Evolutionary conservation across 345 rosid species (phyloP).

Genomic region (Gossypium arboreum): DNA sequence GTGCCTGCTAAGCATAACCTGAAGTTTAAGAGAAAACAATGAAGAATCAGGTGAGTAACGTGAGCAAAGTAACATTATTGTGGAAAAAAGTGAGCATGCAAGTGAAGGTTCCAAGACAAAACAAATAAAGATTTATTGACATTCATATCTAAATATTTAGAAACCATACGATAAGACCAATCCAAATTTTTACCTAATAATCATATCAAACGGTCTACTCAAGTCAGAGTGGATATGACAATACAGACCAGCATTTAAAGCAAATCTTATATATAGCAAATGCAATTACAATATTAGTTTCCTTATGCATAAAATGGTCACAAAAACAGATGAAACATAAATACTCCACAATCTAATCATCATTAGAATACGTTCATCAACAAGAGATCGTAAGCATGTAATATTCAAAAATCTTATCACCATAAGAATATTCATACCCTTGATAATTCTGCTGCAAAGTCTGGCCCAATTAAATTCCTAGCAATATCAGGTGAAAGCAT

Average conservation of each 20-base stretch:
- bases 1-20: conserved; percentile 60
- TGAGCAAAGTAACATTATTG: too few relatives aligned
- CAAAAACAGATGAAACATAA: neutral
- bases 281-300: neutral
- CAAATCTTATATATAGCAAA: neutral
- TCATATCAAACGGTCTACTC: too few relatives aligned
- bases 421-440: conserved; percentile 43
- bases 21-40: conserved; percentile 21
- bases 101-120: too few relatives aligned
- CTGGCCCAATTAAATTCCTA: conserved; percentile 73
- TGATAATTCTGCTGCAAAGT: conserved; percentile 84
- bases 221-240: too few relatives aligned
- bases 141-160: too few relatives aligned
- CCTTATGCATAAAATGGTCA: neutral
- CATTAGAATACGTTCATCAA: neutral
- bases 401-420: neutral
- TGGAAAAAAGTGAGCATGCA: too few relatives aligned
- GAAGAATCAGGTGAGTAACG: neutral
- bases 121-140: too few relatives aligned
- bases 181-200: too few relatives aligned
- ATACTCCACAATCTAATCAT: neutral
- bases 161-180: too few relatives aligned
- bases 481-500: conserved; percentile 89
- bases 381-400: neutral
- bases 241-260: neutral